Base-by-base conservation (phyloP, 2,329 filamentous ascomycete species). In the Aspergillus aculeatinus region DNA sequence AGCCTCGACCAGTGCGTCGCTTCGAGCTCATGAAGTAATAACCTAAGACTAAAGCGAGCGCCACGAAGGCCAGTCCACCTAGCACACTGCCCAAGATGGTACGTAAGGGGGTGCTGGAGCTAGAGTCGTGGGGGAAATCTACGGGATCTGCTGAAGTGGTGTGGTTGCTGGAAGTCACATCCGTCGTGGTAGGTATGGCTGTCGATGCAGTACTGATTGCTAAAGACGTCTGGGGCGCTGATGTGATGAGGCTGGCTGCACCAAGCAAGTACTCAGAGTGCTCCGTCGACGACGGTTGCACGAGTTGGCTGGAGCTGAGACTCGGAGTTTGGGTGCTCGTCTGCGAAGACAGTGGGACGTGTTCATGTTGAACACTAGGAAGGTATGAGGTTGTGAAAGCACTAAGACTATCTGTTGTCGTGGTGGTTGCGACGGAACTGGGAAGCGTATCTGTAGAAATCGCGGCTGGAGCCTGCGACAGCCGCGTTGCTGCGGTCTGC, bases 31-130 rank as follows among this genome's bases (percentile, higher is more conserved):
- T 57, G 11, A 68, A 52, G 19, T 72, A 47, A 21, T 67, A 61
- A 33, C 65, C 67, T 54, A 67, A 63, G 6, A 74, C 51, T 10
- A 72, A 44, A 4, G 63, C 57, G 19, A 74, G 60, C 4, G 67
- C 58, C 21, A 70, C 56, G 31, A 72, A 64, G 5, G 62, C 67
- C 11, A 69, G 47, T 19, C 62, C 70, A 10, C 72, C 73, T 16
- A 76, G 42, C 6, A 68, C 58, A 44, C 70, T 68, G 1, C 72
- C 74, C 35, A 74, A 64, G 31, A 75, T 66, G 6, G 61, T 58
- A n/a, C 65, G 64, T 19, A 68, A 59, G 3, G 64, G 55, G 27
- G 57, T 51, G 9, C 47, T 27, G 29, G 39, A n/a, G 42, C 31
- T 39, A n/a, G 42, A 23, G 44, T 57, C 51, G 11, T 60, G 31